Evolutionary conservation across 1,139 yeast genomes (phyloP).

Genomic region (Ogataea hybrid): DNA sequence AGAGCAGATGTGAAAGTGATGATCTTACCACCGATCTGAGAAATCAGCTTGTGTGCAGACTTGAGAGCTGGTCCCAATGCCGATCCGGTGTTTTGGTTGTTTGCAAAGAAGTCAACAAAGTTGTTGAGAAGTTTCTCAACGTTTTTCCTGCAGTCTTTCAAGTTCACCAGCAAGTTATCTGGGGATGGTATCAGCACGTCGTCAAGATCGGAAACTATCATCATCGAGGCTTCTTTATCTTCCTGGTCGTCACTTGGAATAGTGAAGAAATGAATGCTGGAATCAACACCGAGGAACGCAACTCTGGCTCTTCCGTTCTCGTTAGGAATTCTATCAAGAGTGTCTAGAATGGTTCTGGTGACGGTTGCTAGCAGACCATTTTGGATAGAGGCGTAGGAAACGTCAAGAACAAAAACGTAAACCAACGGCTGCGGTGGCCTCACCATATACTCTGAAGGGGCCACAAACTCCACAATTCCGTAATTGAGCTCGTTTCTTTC

Average conservation of each 20-base stretch:
- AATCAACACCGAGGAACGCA: slow-evolving; percentile 86
- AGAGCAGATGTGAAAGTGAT: slow-evolving; percentile 75
- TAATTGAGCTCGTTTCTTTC: slow-evolving; percentile 81
- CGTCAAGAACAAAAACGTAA: slow-evolving; percentile 85
- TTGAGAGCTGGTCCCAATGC: slow-evolving; percentile 93
- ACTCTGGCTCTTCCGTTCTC: slow-evolving; percentile 79
- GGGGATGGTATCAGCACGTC: slow-evolving; percentile 93
- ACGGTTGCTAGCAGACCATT: slow-evolving; percentile 86
- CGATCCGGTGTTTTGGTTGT: slow-evolving; percentile 62
- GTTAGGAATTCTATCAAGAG: slow-evolving; percentile 88
- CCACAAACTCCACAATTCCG: slow-evolving; percentile 87
- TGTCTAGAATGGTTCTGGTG: slow-evolving; percentile 81
- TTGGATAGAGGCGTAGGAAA: slow-evolving; percentile 73
- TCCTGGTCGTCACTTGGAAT: slow-evolving; percentile 51
- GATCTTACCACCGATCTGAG: slow-evolving; percentile 86
- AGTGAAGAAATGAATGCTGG: slow-evolving; percentile 78
- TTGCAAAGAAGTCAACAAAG: slow-evolving; percentile 70
- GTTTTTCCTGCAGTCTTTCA: slow-evolving; percentile 67
- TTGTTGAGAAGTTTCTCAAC: slow-evolving; percentile 72
- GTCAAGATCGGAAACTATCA: slow-evolving; percentile 87
- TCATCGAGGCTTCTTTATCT: slow-evolving; percentile 59
- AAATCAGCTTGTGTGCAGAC: slow-evolving; percentile 80
- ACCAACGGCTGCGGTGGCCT: slow-evolving; percentile 95
- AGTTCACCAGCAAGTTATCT: slow-evolving; percentile 73
- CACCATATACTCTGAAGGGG: slow-evolving; percentile 92